Conservation (phyloP, 2,329 filamentous ascomycete species). For the Aspergillus pseudoviridinutans region DNA sequence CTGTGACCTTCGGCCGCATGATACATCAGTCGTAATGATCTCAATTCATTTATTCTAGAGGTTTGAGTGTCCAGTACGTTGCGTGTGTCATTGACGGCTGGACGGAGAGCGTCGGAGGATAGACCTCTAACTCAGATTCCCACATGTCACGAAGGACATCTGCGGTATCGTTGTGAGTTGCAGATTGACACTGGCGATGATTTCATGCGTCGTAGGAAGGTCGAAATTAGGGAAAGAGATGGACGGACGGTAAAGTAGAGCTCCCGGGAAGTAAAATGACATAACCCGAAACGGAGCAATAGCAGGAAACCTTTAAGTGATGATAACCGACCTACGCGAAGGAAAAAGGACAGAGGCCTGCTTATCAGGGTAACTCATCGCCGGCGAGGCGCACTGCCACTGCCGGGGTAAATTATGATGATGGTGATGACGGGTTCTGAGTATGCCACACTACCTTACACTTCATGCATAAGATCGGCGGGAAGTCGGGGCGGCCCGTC, state of each 20-base stretch:
- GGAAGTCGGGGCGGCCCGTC: slow-evolving; percentile 28
- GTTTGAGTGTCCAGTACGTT: background rate
- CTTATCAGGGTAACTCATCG: background rate
- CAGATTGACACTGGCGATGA: background rate
- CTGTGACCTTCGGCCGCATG: slow-evolving; percentile 5
- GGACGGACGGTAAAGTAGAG: background rate
- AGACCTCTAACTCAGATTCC: background rate
- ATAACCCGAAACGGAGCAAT: background rate
- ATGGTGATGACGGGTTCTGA: background rate
- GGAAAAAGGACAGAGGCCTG: background rate
- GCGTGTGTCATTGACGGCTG: background rate
- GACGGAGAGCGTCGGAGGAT: background rate
- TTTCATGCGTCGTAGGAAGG: background rate
- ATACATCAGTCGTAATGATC: background rate
- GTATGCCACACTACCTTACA: slow-evolving; percentile 12
- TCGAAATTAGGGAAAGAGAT: background rate
- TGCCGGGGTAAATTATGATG: background rate
- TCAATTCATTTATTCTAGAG: background rate
- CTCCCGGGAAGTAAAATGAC: background rate
- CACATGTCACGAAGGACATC: background rate
- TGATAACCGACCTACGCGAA: background rate
- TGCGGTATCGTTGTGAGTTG: background rate
- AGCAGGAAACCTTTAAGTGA: background rate
- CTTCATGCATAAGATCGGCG: slow-evolving; percentile 29
- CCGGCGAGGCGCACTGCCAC: background rate